phyloP scores from a whole-genome alignment of 208 protist species.

The Leishmania aethiopica region DNA sequence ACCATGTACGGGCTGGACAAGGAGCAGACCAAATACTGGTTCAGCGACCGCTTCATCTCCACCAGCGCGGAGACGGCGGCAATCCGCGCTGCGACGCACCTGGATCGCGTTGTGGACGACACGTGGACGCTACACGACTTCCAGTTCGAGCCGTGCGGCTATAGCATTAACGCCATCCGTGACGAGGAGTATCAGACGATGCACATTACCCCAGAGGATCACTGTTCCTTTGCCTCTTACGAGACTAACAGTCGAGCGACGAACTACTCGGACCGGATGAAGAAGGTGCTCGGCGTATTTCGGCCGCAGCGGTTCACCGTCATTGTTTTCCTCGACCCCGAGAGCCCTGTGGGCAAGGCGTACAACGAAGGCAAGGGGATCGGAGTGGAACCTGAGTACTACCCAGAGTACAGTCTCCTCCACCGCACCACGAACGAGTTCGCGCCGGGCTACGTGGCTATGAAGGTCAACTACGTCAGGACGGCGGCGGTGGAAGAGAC shows the following conservation, averaged over 20 bases:
- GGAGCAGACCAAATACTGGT: slow-evolving; percentile 83
- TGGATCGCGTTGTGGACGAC: slow-evolving; percentile 75
- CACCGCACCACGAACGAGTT: slow-evolving; percentile 85
- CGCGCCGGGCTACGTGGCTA: slow-evolving; percentile 73
- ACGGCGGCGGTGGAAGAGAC: slow-evolving; percentile 29
- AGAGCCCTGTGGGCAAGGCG: slow-evolving; percentile 71
- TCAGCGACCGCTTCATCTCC: slow-evolving; percentile 72
- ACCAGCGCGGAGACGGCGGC: slow-evolving; percentile 67
- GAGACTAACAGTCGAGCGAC: slow-evolving; percentile 89
- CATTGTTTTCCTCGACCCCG: slow-evolving; percentile 83
- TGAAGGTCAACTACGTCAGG: slow-evolving; percentile 86
- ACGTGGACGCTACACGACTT: slow-evolving; percentile 87
- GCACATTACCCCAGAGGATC: slow-evolving; percentile 95
- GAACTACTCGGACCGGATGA: slow-evolving; percentile 67
- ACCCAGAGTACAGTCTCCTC: slow-evolving; percentile 66
- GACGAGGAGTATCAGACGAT: slow-evolving; percentile 93
- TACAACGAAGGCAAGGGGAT: slow-evolving; percentile 65
- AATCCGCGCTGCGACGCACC: slow-evolving; percentile 67
- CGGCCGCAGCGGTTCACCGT: slow-evolving; percentile 84
- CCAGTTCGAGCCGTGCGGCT: slow-evolving; percentile 95
- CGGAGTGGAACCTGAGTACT: slow-evolving; percentile 83
- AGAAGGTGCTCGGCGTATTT: slow-evolving; percentile 76
- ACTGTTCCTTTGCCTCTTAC: slow-evolving; percentile 94
- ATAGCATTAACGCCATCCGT: slow-evolving; percentile 93
- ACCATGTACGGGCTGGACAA: slow-evolving; percentile 92